phyloP scores from a whole-genome alignment of 2,329 filamentous ascomycete species.

The Tolypocladium tropicale region DNA sequence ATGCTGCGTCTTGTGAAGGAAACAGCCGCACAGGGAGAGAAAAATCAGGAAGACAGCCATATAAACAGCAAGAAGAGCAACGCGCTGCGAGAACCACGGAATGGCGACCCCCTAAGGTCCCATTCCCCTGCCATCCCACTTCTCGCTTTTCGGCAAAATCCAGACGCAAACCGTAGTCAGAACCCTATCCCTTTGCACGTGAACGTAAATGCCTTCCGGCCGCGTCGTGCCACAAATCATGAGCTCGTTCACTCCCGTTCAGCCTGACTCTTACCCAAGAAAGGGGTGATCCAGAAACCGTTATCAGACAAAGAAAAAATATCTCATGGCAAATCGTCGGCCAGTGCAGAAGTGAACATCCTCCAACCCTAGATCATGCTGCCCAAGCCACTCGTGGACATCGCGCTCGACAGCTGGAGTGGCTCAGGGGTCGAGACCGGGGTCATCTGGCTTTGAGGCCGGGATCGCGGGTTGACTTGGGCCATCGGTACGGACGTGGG shows the following conservation, averaged over 20 bases:
- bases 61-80: neutral
- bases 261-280: neutral
- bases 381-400: neutral
- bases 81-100: neutral
- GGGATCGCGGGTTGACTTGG: neutral
- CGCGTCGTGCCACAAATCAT: neutral
- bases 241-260: neutral
- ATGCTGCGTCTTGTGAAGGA: neutral
- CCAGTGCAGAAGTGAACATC: neutral
- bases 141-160: neutral
- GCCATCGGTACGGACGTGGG: constrained; percentile 3
- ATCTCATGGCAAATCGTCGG: neutral
- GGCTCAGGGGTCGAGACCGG: neutral
- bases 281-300: no score
- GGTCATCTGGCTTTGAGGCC: neutral
- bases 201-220: neutral
- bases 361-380: neutral
- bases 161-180: neutral
- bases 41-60: neutral
- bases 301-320: neutral
- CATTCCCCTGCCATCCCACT: neutral
- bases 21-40: neutral
- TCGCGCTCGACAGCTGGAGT: neutral
- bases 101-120: neutral
- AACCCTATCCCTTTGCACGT: neutral